Percentiles rank a stretch among this genome's conserved stretches.
Evolutionary conservation across 1,139 yeast genomes (phyloP).

Genomic region (Candida sp.): DNA sequence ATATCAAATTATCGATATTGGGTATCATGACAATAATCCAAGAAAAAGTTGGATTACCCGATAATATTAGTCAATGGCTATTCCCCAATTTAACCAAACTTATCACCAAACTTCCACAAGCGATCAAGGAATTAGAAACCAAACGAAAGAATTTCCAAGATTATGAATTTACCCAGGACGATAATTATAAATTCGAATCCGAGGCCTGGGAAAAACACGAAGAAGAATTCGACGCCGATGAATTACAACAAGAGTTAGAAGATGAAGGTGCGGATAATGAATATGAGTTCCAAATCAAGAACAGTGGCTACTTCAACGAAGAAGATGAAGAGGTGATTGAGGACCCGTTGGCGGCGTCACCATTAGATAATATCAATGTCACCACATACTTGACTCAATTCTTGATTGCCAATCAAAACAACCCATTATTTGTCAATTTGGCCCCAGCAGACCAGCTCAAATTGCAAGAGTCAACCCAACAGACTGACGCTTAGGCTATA

Average conservation of each 20-base stretch:
- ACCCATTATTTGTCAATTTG: slow-evolving; percentile 2
- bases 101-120: slow-evolving; percentile 62
- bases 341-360: slow-evolving; percentile 77
- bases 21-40: slow-evolving; percentile 51
- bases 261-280: slow-evolving; percentile 38
- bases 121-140: slow-evolving; percentile 63
- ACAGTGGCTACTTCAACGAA: slow-evolving; percentile 33
- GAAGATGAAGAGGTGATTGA: slow-evolving; percentile 64
- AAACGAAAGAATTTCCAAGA: slow-evolving; percentile 50
- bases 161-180: slow-evolving; percentile 23
- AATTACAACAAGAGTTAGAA: slow-evolving; percentile 21
- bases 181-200: slow-evolving; percentile 11
- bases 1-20: slow-evolving; percentile 69
- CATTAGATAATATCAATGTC: slow-evolving; percentile 72
- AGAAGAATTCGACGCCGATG: slow-evolving; percentile 16
- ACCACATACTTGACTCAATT: slow-evolving; percentile 27
- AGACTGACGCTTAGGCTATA: neutral
- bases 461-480: neutral
- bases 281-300: slow-evolving; percentile 37
- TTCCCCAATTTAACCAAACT: slow-evolving; percentile 9
- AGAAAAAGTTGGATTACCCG: slow-evolving; percentile 7
- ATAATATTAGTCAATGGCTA: neutral
- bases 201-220: slow-evolving; percentile 23
- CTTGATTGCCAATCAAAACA: slow-evolving; percentile 8
- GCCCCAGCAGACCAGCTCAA: neutral